Conservation (phyloP, 1,284 basidiomycete genomes). For the Rhodotorula sp. region DNA sequence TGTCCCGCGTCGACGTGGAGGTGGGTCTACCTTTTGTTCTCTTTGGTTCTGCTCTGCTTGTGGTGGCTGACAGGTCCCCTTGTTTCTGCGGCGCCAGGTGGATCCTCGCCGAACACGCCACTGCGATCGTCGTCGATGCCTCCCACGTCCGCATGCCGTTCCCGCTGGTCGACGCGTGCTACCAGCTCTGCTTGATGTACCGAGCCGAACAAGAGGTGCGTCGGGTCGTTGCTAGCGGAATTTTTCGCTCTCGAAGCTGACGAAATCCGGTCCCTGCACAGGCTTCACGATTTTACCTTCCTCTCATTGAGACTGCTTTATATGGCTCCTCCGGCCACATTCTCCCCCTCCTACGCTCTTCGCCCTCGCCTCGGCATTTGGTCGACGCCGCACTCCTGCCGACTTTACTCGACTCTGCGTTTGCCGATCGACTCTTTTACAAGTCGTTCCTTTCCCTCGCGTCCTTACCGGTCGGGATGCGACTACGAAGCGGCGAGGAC, state of each 20-base stretch:
- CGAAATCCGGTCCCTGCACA: not conserved
- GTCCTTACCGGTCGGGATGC: not conserved
- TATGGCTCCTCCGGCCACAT: not conserved
- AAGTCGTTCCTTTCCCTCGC: constrained; percentile 2
- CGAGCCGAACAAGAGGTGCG: constrained; percentile 11
- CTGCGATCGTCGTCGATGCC: not conserved
- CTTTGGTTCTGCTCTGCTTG: not conserved
- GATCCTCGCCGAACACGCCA: constrained; percentile 22
- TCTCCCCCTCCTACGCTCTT: not conserved
- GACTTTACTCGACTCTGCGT: not conserved
- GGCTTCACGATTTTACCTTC: constrained; percentile 9
- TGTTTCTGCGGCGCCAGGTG: not conserved
- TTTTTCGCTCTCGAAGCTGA: not conserved
- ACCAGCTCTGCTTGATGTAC: constrained; percentile 1
- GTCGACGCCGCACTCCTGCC: not conserved
- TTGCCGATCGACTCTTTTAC: constrained; percentile 17
- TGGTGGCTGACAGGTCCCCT: not conserved
- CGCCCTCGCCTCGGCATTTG: not conserved
- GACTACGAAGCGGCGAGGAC: not conserved
- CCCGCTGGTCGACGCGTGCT: not conserved
- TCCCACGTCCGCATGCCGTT: not conserved
- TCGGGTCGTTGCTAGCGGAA: too few relatives aligned
- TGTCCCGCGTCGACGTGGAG: not conserved
- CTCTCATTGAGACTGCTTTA: constrained; percentile 5
- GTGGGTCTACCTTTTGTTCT: not conserved